Conservation (phyloP, 169 alveolate species). For the Eimeria mitis region DNA sequence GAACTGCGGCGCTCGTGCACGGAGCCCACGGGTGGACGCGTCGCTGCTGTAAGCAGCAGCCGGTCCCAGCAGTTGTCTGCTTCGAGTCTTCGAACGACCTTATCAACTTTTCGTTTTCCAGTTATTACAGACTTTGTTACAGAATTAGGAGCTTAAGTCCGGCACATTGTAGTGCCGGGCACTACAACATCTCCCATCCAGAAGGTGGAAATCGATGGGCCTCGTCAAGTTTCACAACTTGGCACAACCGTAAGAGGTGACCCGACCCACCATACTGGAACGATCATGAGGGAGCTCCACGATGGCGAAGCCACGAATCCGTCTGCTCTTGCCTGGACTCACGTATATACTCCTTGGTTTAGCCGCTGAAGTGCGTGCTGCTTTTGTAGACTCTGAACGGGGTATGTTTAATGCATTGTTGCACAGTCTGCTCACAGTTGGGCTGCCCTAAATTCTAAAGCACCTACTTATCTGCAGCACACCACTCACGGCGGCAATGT, state of each 20-base stretch:
- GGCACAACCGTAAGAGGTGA: conserved; percentile 20
- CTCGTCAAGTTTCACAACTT: not conserved
- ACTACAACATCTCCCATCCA: not conserved
- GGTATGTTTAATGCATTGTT: not conserved
- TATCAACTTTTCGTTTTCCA: too few relatives aligned
- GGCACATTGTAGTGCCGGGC: too few relatives aligned
- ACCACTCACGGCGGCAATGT: not conserved
- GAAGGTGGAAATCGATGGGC: conserved; percentile 9
- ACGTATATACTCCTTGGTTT: not conserved
- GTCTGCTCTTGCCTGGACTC: not conserved
- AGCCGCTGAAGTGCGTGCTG: not conserved
- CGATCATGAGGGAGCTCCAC: not conserved
- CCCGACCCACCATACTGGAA: conserved; percentile 31
- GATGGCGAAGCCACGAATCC: conserved; percentile 5
- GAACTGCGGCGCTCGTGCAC: too few relatives aligned
- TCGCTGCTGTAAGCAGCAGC: too few relatives aligned
- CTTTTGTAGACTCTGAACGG: not conserved
- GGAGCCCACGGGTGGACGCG: too few relatives aligned
- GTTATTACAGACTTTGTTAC: too few relatives aligned
- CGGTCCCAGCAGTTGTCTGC: too few relatives aligned
- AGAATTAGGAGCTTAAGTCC: too few relatives aligned
- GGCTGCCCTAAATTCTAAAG: not conserved
- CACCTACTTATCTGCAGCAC: not conserved
- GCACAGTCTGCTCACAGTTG: not conserved
- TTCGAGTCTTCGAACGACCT: too few relatives aligned